Conservation (phyloP, 208 protist species). For the Crithidia sp. region DNA sequence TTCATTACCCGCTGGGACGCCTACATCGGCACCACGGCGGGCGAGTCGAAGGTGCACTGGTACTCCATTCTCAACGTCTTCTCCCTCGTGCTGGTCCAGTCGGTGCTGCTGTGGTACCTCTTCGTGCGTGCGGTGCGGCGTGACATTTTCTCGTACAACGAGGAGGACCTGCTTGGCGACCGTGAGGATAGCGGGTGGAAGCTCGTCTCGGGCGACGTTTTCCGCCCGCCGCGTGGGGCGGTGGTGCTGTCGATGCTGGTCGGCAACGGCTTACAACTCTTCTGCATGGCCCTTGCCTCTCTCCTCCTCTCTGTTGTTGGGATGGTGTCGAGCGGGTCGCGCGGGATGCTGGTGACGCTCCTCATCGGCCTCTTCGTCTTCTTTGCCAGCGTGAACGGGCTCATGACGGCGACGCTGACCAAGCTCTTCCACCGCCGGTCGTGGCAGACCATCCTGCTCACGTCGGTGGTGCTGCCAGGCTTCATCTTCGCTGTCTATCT, state of each 20-base stretch:
- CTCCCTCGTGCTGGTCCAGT: constrained; percentile 94
- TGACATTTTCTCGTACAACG: constrained; percentile 93
- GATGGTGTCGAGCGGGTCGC: constrained; percentile 91
- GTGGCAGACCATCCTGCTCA: constrained; percentile 80
- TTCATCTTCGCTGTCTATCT: constrained; percentile 56
- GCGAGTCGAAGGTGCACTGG: constrained; percentile 90
- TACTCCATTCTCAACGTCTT: constrained; percentile 96
- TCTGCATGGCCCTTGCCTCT: constrained; percentile 68
- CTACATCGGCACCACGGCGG: constrained; percentile 75
- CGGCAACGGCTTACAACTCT: constrained; percentile 89
- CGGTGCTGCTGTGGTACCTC: constrained; percentile 94
- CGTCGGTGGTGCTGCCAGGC: constrained; percentile 52
- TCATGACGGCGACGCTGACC: constrained; percentile 75
- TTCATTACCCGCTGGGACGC: constrained; percentile 96
- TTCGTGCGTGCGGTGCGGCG: constrained; percentile 92
- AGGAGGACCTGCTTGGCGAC: constrained; percentile 57
- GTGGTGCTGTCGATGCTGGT: constrained; percentile 87
- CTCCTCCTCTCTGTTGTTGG: constrained; percentile 87
- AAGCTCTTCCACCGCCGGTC: constrained; percentile 76
- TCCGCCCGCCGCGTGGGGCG: constrained; percentile 85
- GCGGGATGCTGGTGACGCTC: constrained; percentile 78
- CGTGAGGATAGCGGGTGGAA: constrained; percentile 94
- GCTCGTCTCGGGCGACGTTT: constrained; percentile 94
- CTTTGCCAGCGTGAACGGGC: constrained; percentile 79
- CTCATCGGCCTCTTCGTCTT: constrained; percentile 66